Conservation (phyloP, 805 yeast species). For the Kodamaea sagamina region DNA sequence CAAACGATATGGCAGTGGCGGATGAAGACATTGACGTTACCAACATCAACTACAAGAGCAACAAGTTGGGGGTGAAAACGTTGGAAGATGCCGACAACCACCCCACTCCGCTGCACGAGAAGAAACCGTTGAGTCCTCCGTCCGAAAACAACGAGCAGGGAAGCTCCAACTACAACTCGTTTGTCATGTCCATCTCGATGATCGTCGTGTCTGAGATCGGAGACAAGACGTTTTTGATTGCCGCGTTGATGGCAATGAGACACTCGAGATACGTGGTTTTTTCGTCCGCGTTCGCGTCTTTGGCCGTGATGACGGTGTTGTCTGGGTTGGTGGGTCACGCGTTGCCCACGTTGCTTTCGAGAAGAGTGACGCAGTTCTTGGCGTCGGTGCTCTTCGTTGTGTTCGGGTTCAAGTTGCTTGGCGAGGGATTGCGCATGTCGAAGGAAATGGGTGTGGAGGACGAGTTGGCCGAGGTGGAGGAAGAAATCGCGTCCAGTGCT, state of each 20-base stretch:
- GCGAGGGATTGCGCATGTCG: constrained; percentile 83
- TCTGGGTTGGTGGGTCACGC: constrained; percentile 93
- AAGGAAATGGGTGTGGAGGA: constrained; percentile 87
- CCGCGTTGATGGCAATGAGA: constrained; percentile 98
- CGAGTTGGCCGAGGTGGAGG: constrained; percentile 95
- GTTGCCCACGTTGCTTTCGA: constrained; percentile 79
- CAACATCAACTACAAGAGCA: neutral
- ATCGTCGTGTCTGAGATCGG: constrained; percentile 95
- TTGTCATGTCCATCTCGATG: constrained; percentile 84
- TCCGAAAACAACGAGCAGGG: constrained; percentile 16
- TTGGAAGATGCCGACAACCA: constrained; percentile 29
- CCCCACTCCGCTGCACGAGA: constrained; percentile 28
- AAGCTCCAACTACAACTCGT: constrained; percentile 46
- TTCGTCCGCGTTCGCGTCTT: constrained; percentile 79
- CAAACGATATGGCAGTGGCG: neutral
- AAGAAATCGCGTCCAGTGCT: constrained; percentile 73
- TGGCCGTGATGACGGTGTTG: constrained; percentile 86
- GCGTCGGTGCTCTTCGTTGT: constrained; percentile 82
- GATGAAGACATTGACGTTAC: constrained; percentile 7
- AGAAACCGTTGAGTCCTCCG: constrained; percentile 23
- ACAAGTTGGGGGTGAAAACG: constrained; percentile 21
- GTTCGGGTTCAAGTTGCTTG: constrained; percentile 73
- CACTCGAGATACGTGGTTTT: constrained; percentile 83
- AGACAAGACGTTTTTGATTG: constrained; percentile 94
- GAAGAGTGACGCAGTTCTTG: constrained; percentile 72